phyloP scores from a whole-genome alignment of 371 early-diverging fungal genomes.

The Mortierella sp. region DNA sequence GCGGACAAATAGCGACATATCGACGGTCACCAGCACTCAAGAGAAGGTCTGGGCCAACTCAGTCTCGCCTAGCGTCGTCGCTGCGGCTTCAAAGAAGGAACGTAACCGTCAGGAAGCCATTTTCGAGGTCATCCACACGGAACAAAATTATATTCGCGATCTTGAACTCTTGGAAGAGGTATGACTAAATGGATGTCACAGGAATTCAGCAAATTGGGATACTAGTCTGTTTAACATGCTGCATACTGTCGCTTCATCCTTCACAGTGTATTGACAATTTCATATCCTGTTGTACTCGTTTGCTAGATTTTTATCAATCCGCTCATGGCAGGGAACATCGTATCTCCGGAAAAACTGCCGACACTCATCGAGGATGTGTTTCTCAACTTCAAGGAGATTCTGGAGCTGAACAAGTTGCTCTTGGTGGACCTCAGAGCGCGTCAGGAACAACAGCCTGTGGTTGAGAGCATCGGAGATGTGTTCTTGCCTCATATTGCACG shows the following conservation, averaged over 20 bases:
- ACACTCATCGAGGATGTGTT: slow-evolving; percentile 84
- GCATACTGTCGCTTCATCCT: neutral
- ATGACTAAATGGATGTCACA: slow-evolving; percentile 6
- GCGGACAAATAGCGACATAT: slow-evolving; percentile 42
- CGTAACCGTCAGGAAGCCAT: slow-evolving; percentile 93
- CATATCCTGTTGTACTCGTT: neutral
- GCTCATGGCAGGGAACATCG: slow-evolving; percentile 72
- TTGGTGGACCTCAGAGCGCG: slow-evolving; percentile 75
- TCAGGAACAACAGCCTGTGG: slow-evolving; percentile 80
- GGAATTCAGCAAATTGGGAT: neutral
- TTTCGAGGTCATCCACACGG: slow-evolving; percentile 92
- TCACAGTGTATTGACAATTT: neutral
- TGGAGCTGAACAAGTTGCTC: slow-evolving; percentile 76
- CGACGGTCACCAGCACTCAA: slow-evolving; percentile 29
- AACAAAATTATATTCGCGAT: slow-evolving; percentile 91
- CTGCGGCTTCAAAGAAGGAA: slow-evolving; percentile 82
- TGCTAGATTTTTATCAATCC: slow-evolving; percentile 83
- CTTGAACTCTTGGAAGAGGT: slow-evolving; percentile 82
- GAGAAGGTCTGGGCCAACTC: slow-evolving; percentile 73
- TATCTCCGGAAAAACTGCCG: slow-evolving; percentile 70
- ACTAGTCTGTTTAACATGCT: neutral
- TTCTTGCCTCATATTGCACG: slow-evolving; percentile 79
- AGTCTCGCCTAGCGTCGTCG: slow-evolving; percentile 78
- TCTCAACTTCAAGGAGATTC: slow-evolving; percentile 84
- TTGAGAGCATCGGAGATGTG: slow-evolving; percentile 90